Evolutionary conservation across 169 alveolate genomes (phyloP).

Genomic region (Fabrea salina): DNA sequence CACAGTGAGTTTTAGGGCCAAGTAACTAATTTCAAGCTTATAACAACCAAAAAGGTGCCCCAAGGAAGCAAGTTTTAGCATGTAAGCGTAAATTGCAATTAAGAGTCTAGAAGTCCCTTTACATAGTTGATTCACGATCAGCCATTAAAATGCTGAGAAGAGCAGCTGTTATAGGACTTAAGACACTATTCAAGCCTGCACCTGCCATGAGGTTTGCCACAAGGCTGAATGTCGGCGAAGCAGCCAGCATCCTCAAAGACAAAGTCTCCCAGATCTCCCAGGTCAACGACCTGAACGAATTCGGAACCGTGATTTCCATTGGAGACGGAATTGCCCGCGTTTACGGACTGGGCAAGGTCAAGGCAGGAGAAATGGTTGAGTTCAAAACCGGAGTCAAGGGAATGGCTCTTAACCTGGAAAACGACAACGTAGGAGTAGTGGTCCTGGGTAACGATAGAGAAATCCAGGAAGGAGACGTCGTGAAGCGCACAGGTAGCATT

Average conservation of each 20-base stretch:
- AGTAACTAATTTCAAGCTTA: no score
- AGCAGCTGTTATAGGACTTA: neutral
- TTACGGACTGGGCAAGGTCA: conserved; percentile 92
- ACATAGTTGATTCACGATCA: no score
- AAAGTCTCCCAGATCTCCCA: conserved; percentile 29
- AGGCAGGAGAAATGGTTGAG: conserved; percentile 96
- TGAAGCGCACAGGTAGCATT: conserved; percentile 93
- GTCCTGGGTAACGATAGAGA: conserved; percentile 96
- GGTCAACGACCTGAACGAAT: conserved; percentile 84
- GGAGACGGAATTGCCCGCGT: conserved; percentile 98
- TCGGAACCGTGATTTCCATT: conserved; percentile 94
- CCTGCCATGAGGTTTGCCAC: conserved; percentile 2
- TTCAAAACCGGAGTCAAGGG: conserved; percentile 92
- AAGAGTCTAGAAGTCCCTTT: no score
- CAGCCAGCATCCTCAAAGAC: conserved; percentile 30
- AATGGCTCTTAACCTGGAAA: conserved; percentile 96
- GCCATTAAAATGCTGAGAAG: conserved; percentile 1
- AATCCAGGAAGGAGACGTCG: conserved; percentile 94
- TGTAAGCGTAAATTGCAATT: no score
- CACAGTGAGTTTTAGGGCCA: no score
- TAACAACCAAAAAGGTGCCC: no score
- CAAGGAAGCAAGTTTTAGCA: no score
- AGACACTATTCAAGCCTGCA: neutral
- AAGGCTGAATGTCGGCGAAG: conserved; percentile 4
- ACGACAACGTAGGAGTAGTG: conserved; percentile 97